Evolutionary conservation across 257 asterid genomes (phyloP).

Genomic region (Salvia miltiorrhiza): DNA sequence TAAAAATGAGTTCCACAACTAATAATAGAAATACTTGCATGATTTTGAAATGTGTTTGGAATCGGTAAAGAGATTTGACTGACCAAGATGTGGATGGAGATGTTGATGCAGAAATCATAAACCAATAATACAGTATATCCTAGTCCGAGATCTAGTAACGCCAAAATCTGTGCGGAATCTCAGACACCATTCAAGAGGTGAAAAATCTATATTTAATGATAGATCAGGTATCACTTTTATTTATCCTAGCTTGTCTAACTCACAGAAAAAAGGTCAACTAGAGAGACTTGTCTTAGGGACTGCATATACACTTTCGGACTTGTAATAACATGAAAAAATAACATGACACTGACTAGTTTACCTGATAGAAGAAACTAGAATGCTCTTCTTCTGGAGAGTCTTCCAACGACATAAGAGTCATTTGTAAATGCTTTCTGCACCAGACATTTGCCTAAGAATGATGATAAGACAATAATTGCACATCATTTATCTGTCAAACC

Average conservation of each 20-base stretch:
- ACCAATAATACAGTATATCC: not conserved
- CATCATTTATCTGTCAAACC: not conserved
- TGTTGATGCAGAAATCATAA: conserved; percentile 3
- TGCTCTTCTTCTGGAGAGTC: conserved; percentile 97
- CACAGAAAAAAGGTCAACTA: not conserved
- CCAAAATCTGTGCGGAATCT: not conserved
- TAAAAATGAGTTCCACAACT: not conserved
- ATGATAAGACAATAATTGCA: conserved; percentile 7
- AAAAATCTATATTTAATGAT: not conserved
- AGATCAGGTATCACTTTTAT: not conserved
- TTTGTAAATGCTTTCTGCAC: conserved; percentile 90
- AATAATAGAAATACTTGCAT: not conserved
- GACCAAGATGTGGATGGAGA: not conserved
- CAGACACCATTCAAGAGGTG: not conserved
- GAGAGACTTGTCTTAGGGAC: not conserved
- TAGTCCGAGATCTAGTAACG: conserved; percentile 4
- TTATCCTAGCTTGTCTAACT: not conserved
- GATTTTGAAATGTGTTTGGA: not conserved
- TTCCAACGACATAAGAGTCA: conserved; percentile 87
- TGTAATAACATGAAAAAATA: conserved; percentile 6
- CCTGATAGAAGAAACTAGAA: conserved; percentile 76
- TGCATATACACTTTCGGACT: conserved; percentile 1
- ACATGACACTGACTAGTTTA: conserved; percentile 21
- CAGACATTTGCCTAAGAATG: conserved; percentile 62
- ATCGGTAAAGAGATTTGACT: not conserved